A percentile compares a stretch with the other conserved stretches of the same genome.
Evolutionary conservation across 257 asterid genomes (phyloP).

Genomic region (Penstemon newberryi): DNA sequence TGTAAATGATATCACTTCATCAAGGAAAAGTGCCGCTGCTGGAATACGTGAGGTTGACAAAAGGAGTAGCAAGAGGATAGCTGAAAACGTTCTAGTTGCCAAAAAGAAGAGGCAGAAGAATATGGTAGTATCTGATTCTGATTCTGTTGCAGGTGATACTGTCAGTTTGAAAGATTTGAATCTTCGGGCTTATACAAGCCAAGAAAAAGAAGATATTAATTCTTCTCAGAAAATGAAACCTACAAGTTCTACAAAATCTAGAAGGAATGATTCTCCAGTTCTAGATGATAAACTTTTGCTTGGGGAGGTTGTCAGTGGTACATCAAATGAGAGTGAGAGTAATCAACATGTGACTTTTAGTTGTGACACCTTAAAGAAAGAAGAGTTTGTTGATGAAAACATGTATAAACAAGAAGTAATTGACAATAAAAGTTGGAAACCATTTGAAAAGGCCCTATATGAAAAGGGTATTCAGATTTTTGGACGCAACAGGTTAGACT

Average conservation of each 20-base stretch:
- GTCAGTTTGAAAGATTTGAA: slow-evolving; percentile 46
- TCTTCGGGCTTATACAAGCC: slow-evolving; percentile 37
- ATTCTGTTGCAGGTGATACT: slow-evolving; percentile 51
- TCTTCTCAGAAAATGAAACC: slow-evolving; percentile 47
- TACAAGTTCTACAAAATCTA: slow-evolving; percentile 54
- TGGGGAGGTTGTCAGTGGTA: slow-evolving; percentile 50
- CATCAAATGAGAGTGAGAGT: slow-evolving; percentile 48
- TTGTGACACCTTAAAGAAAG: slow-evolving; percentile 43
- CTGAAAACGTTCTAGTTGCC: slow-evolving; percentile 69
- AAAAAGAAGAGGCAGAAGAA: slow-evolving; percentile 69
- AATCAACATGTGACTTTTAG: slow-evolving; percentile 42
- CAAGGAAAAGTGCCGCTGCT: slow-evolving; percentile 43
- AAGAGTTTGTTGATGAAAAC: slow-evolving; percentile 49
- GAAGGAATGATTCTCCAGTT: slow-evolving; percentile 50
- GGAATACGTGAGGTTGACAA: slow-evolving; percentile 53
- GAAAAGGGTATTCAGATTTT: slow-evolving; percentile 89
- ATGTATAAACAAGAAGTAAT: slow-evolving; percentile 42
- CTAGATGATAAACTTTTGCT: slow-evolving; percentile 45
- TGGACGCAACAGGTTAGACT: slow-evolving; percentile 81
- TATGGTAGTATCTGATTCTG: slow-evolving; percentile 54
- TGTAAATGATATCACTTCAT: slow-evolving; percentile 48
- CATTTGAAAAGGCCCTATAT: slow-evolving; percentile 81
- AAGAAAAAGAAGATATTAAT: slow-evolving; percentile 45
- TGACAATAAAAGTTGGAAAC: slow-evolving; percentile 70
- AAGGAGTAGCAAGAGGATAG: slow-evolving; percentile 89